These are phyloP conservation scores for Taphrina populina DNA, from an alignment of 1,139 yeast species.

Conservation along the genomic window DNA sequence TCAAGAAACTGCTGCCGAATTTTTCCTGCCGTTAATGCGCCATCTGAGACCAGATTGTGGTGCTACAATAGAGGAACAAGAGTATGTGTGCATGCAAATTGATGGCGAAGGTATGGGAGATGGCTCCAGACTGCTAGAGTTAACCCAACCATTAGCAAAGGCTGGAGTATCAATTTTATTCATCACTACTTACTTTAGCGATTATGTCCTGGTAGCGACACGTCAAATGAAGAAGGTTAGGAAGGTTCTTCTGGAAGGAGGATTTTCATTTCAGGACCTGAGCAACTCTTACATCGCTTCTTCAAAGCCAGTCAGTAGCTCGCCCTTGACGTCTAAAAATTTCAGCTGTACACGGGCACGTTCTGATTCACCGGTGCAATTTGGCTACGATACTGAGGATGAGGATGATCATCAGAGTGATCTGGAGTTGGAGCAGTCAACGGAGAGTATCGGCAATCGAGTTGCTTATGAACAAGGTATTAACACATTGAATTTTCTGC, in stretches of 20 bases:
- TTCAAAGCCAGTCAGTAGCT: not conserved
- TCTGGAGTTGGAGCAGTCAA: conserved; percentile 1
- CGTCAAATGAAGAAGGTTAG: conserved; percentile 38
- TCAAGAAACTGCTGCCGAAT: conserved; percentile 45
- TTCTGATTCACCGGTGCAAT: not conserved
- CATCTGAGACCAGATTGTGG: conserved; percentile 39
- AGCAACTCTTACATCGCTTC: conserved; percentile 18
- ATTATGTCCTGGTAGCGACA: conserved; percentile 62
- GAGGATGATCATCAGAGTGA: not conserved
- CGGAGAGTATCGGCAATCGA: conserved; percentile 6
- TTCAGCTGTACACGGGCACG: too few species aligned
- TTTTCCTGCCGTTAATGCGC: conserved; percentile 44
- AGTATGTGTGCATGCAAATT: conserved; percentile 58
- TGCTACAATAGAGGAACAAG: conserved; percentile 52
- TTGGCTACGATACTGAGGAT: conserved; percentile 1
- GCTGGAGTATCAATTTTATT: conserved; percentile 63
- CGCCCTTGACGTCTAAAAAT: too few species aligned
- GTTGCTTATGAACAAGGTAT: conserved; percentile 6
- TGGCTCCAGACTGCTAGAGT: conserved; percentile 57
- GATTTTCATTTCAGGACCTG: conserved; percentile 16
- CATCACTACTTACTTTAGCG: conserved; percentile 64
- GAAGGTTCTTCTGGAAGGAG: conserved; percentile 24
- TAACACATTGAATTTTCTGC: conserved; percentile 17
- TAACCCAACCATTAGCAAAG: conserved; percentile 61
- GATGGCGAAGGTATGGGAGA: conserved; percentile 56